These are phyloP conservation scores for Fragaria ananassa DNA, from an alignment of 306 rosid genomes.

Conservation along the genomic window DNA sequence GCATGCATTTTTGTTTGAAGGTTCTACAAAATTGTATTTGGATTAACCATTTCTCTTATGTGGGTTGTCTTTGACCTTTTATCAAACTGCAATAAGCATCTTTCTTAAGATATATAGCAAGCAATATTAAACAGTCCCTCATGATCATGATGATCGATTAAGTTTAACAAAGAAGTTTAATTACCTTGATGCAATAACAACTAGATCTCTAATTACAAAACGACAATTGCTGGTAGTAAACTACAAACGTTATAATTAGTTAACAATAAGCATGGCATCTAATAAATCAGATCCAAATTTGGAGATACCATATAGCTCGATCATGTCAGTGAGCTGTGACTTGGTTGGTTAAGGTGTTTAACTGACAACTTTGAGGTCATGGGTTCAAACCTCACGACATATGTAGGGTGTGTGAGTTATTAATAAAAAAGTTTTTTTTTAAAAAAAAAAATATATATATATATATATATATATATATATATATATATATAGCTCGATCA, in stretches of 20 bases:
- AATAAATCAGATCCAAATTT: neutral
- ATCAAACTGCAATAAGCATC: neutral
- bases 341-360: too few species aligned
- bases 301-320: neutral
- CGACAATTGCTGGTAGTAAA: neutral
- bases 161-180: neutral
- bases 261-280: neutral
- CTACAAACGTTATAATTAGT: neutral
- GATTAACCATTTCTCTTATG: neutral
- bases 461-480: too few species aligned
- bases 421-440: too few species aligned
- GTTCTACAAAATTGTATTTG: conserved; percentile 10
- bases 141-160: neutral
- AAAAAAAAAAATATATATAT: too few species aligned
- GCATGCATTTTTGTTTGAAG: neutral
- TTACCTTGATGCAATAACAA: neutral
- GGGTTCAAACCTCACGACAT: too few species aligned
- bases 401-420: too few species aligned
- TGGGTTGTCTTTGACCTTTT: neutral
- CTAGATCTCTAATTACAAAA: neutral
- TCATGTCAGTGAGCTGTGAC: too few species aligned
- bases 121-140: neutral
- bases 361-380: too few species aligned
- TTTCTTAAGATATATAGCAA: neutral
- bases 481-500: neutral